These are phyloP conservation scores for Leishmania amazonensis DNA, from an alignment of 208 protist species.

Conservation along the genomic window DNA sequence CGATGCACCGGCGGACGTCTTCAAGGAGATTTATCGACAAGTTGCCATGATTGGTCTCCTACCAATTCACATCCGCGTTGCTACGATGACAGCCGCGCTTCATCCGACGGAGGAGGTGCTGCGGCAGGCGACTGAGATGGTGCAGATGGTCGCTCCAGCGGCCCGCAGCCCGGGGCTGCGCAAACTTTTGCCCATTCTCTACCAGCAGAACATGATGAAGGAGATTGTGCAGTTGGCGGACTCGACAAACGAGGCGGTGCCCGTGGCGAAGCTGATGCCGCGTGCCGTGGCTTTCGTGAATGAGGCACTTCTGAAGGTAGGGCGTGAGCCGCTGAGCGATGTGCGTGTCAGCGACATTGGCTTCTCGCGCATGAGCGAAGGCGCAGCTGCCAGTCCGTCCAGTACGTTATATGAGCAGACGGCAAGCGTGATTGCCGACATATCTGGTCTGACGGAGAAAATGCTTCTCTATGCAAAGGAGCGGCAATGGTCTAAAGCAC, in stretches of 20 bases:
- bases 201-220: conserved; percentile 56
- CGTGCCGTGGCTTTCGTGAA: conserved; percentile 78
- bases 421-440: conserved; percentile 14
- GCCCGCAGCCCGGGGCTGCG: conserved; percentile 34
- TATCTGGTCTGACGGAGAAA: conserved; percentile 61
- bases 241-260: conserved; percentile 36
- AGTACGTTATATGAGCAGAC: background rate
- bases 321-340: conserved; percentile 47
- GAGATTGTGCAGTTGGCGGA: conserved; percentile 78
- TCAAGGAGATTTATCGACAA: conserved; percentile 72
- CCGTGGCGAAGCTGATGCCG: conserved; percentile 45
- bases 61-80: conserved; percentile 51
- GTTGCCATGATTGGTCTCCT: conserved; percentile 52
- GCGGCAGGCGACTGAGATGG: conserved; percentile 32
- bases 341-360: conserved; percentile 49
- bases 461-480: conserved; percentile 87
- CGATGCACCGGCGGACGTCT: conserved; percentile 52
- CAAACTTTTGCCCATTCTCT: conserved; percentile 65
- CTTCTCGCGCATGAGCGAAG: conserved; percentile 8
- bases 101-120: conserved; percentile 45
- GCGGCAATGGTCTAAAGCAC: conserved; percentile 70
- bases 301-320: conserved; percentile 58
- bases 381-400: background rate
- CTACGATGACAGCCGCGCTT: conserved; percentile 37
- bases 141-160: conserved; percentile 39